A percentile compares a stretch with the other conserved stretches of the same genome.
Conservation (phyloP, 306 rosid species). For the Pterocarpus macrocarpus region DNA sequence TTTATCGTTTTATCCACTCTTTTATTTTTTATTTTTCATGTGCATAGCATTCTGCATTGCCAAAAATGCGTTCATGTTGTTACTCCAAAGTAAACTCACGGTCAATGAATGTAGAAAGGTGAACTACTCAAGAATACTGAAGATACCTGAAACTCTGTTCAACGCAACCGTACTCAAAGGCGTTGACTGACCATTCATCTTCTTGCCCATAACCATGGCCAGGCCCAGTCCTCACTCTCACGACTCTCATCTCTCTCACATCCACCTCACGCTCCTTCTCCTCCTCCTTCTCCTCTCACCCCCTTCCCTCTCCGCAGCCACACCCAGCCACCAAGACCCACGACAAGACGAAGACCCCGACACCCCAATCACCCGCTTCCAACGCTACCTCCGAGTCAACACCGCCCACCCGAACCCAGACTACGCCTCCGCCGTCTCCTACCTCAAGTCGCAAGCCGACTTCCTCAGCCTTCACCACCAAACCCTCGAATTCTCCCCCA, state of each 20-base stretch:
- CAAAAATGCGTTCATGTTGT: too few species aligned
- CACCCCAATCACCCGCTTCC: conserved; percentile 82
- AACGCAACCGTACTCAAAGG: not conserved
- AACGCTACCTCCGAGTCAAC: conserved; percentile 75
- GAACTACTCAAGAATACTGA: too few species aligned
- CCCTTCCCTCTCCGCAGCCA: not conserved
- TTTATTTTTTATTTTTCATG: too few species aligned
- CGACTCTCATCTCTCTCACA: not conserved
- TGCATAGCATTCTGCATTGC: too few species aligned
- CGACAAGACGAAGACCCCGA: conserved; percentile 22
- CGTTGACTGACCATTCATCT: not conserved
- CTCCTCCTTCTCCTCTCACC: not conserved
- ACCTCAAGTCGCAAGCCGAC: conserved; percentile 67
- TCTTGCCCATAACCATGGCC: conserved; percentile 24
- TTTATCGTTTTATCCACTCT: too few species aligned
- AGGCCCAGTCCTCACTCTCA: not conserved
- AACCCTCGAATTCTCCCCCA: conserved; percentile 61
- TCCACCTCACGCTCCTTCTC: not conserved
- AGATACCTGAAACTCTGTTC: too few species aligned
- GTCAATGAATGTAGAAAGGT: too few species aligned
- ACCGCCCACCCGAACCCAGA: conserved; percentile 89
- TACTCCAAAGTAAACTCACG: too few species aligned
- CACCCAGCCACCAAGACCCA: not conserved
- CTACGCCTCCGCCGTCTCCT: conserved; percentile 76
- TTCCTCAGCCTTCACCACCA: conserved; percentile 54